Percentiles rank a stretch among this genome's conserved stretches.
Evolutionary conservation across 495 filamentous ascomycete genomes (phyloP).

Genomic region (Hyaloscypha bicolor): DNA sequence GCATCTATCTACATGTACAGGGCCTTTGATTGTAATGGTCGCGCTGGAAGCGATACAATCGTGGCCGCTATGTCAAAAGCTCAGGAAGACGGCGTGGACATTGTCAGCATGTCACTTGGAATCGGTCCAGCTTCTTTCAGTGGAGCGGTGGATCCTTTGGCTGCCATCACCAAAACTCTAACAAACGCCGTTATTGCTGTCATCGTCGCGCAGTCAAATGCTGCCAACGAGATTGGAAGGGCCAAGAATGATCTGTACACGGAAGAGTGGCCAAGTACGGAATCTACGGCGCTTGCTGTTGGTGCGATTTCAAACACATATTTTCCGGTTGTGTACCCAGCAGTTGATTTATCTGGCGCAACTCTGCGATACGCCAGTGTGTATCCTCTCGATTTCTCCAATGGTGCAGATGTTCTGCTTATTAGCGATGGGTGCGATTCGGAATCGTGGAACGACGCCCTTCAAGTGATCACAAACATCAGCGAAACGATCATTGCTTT

Average conservation of each 20-base stretch:
- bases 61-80: conserved; percentile 45
- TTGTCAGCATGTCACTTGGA: conserved; percentile 44
- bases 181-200: conserved; percentile 33
- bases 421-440: conserved; percentile 26
- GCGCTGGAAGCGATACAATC: conserved; percentile 38
- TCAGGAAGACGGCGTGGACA: conserved; percentile 46
- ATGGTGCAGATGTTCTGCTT: conserved; percentile 27
- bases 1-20: conserved; percentile 47
- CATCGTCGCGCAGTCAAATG: conserved; percentile 33
- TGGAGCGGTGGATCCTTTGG: conserved; percentile 30
- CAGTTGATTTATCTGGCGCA: conserved; percentile 29
- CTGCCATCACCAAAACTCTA: conserved; percentile 23
- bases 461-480: conserved; percentile 25
- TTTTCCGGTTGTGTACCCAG: conserved; percentile 28
- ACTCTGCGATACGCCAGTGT: conserved; percentile 32
- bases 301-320: conserved; percentile 24
- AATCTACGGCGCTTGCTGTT: conserved; percentile 21
- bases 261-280: conserved; percentile 21
- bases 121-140: conserved; percentile 16
- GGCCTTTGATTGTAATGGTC: conserved; percentile 38
- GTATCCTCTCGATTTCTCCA: conserved; percentile 24
- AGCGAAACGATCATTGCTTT: conserved; percentile 35
- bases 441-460: conserved; percentile 21
- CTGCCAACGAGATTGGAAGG: conserved; percentile 21
- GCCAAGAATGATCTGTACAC: conserved; percentile 14